These are phyloP conservation scores for Lonicera japonica DNA, from an alignment of 129 eudicot genomes.

Conservation along the genomic window DNA sequence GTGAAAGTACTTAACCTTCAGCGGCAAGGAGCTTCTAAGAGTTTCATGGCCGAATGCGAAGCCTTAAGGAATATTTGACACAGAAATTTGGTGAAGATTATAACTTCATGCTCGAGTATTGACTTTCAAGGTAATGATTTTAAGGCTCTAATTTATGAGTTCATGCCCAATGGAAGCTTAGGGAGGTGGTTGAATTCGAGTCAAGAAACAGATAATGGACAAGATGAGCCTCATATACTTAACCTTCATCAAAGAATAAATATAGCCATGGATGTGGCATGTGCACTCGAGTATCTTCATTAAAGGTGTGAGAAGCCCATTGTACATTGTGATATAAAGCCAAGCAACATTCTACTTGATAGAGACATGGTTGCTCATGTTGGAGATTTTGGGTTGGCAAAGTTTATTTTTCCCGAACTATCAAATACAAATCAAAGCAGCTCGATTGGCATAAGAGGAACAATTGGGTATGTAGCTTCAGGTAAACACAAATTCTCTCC, in stretches of 20 bases:
- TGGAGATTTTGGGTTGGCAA: not conserved
- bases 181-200: not conserved
- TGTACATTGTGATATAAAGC: not conserved
- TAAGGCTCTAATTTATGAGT: not conserved
- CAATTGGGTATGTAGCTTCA: not conserved
- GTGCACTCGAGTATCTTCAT: not conserved
- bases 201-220: too few relatives aligned
- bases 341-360: not conserved
- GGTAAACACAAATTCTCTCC: too few relatives aligned
- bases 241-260: not conserved
- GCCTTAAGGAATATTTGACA: not conserved
- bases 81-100: not conserved
- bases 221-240: too few relatives aligned
- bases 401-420: too few relatives aligned
- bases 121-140: not conserved
- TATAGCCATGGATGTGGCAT: not conserved
- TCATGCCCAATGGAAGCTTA: not conserved
- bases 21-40: not conserved
- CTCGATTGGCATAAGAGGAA: not conserved
- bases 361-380: not conserved
- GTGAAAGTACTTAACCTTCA: constrained; percentile 12
- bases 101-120: not conserved
- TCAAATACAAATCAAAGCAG: not conserved
- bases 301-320: not conserved
- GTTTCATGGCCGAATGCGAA: not conserved